Evolutionary conservation across 2,329 filamentous ascomycete genomes (phyloP), one percentile per base, ranked within the genome.

Genomic region (Cyanodermella asteris): DNA sequence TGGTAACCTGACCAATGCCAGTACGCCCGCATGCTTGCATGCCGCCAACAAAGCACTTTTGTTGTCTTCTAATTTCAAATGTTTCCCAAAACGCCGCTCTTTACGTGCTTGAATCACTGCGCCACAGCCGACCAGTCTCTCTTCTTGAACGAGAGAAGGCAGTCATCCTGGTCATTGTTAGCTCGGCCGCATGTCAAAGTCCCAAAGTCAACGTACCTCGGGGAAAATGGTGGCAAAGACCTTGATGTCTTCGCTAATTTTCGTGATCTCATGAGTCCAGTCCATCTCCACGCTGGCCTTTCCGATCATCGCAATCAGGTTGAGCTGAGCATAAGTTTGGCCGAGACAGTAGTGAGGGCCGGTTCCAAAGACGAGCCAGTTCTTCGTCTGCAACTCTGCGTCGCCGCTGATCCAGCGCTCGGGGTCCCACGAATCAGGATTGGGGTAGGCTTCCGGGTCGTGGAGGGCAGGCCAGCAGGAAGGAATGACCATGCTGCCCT

Each of bases 211-310:
- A 55, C 71, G 49, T 54, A 90, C 82, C 74, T 75, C 74, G 28
- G 87, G 87, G 63, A 97, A 97, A 39, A 97, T 91, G 15, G 81
- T 93, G 20, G 87, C 87, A 54, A 94, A 97, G 37, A 94, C 84
- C 58, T 91, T 84, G 51, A 97, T 94, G 50, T 91, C 72, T 55
- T 97, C 87, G 0, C 78, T 91, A 30, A 59, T 43, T 0, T 75
- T 68, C 7, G 87, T 94, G 11, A 80, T 53, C 45, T 80, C 69
- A 50, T 97, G 87, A 47, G 71, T 64, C 84, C 84, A 94, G 50
- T 94, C 70, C 37, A 94, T 59, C 44, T 71, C 59, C 47, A 91
- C 61, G 35, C 77, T 75, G 6, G 81, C 82, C 62, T 87, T 91
- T 44, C 81, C 82, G 41, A 91, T 64, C 62, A 91, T 75, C 23